Evolutionary conservation across 2,329 filamentous ascomycete species (phyloP), one percentile per base, ranked within the genome.

Genomic region (Didymella arachidicola): DNA sequence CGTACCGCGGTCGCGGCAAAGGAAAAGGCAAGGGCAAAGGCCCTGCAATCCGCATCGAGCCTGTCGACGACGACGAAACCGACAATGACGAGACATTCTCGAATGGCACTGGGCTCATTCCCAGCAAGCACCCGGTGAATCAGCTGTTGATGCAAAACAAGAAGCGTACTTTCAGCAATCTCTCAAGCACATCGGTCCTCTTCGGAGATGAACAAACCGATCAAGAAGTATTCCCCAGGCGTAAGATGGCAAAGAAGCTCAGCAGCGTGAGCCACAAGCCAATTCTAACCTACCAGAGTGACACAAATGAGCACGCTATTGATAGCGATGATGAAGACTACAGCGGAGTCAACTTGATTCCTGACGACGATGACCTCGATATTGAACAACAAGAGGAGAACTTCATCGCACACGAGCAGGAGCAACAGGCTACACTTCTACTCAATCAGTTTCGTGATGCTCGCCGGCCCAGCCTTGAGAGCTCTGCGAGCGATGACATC

Each of bases 321-420:
- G 73, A 75, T 49, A 73, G 68, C 54, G 74, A 77, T 49, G 76
- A 78, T 62, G 76, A 78, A 62, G 86, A 89, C 59, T 90, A 92
- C 69, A 86, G 84, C 52, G 89, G 87, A 36, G 89, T 96, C 59
- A 90, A 94, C 72, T 86, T 92, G 49, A 89, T 96, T 60, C 91
- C 86, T 66, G 91, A 93, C 68, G 72, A 74, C 42, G 89, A 87
- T 11, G 91, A 93, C 62, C 89, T 92, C 63, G 91, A 94, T 74
- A 89, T 94, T 55, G 85, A 90, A 71, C 86, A 88, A 82, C 84
- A 87, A 81, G 91, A 95, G 84, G 91, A 93, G 80, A 84, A 87
- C 75, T 86, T 89, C 67, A 91, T 93, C 62, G 81, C 91, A 10
- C 69, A 72, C 52, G 72, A 77, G 22, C 68, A 65, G 53, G 64